Conservation (phyloP, 2,329 filamentous ascomycete genomes). For the Verticillium longisporum region DNA sequence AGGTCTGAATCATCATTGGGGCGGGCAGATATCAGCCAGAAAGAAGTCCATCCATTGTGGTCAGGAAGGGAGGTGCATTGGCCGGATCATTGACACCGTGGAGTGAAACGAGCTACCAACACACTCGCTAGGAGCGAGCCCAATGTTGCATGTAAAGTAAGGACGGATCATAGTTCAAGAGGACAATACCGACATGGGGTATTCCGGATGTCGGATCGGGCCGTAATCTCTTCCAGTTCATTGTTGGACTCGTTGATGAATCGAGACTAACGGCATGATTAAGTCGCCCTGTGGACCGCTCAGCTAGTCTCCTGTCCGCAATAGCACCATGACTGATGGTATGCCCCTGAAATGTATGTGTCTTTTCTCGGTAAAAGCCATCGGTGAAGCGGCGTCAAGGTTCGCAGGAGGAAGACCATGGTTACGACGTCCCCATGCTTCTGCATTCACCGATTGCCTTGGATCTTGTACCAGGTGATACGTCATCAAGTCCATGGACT, state of each 20-base stretch:
- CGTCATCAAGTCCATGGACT: slow-evolving; percentile 20
- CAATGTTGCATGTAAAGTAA: no score
- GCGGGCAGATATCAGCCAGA: not conserved
- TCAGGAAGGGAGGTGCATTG: no score
- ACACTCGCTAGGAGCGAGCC: no score
- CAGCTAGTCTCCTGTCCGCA: not conserved
- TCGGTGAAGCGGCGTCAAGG: not conserved
- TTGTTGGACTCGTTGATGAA: no score
- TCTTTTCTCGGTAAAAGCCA: not conserved
- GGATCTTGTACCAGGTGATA: slow-evolving; percentile 48
- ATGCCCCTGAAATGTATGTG: not conserved
- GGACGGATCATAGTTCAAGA: no score
- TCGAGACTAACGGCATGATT: not conserved
- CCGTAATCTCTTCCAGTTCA: no score
- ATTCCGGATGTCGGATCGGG: no score
- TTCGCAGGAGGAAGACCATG: not conserved
- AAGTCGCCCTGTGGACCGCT: no score
- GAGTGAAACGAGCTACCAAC: not conserved
- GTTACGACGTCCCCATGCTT: slow-evolving; percentile 16
- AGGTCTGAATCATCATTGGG: not conserved
- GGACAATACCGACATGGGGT: no score
- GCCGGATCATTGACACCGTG: not conserved
- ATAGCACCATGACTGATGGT: not conserved
- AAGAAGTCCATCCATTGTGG: not conserved
- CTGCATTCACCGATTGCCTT: slow-evolving; percentile 22